phyloP scores from a whole-genome alignment of 2,329 filamentous ascomycete species.

The Epichloe elymi region DNA sequence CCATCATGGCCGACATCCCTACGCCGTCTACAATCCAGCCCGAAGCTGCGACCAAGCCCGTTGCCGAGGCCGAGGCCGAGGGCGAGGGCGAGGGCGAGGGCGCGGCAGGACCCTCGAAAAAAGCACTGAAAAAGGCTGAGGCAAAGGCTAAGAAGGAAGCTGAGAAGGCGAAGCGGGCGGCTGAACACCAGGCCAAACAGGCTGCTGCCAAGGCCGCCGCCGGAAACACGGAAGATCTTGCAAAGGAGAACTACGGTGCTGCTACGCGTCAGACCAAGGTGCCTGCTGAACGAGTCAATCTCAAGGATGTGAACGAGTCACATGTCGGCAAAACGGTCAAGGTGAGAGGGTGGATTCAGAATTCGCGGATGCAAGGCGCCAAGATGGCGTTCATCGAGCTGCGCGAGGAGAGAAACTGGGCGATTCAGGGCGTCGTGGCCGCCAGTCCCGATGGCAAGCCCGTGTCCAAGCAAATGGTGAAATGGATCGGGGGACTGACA shows the following conservation, averaged over 20 bases:
- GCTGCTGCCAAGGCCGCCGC: constrained; percentile 53
- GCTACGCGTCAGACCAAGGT: constrained; percentile 41
- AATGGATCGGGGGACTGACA: constrained; percentile 67
- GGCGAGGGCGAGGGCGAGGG: neutral
- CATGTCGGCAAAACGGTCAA: constrained; percentile 59
- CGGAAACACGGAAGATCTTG: constrained; percentile 53
- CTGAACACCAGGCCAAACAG: constrained; percentile 61
- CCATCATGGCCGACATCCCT: constrained; percentile 5
- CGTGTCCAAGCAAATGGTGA: constrained; percentile 72
- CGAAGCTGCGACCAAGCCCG: neutral
- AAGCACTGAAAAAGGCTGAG: constrained; percentile 76
- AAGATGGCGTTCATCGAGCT: constrained; percentile 82
- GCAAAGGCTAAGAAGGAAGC: constrained; percentile 82
- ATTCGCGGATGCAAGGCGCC: constrained; percentile 25
- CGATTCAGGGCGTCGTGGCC: constrained; percentile 64
- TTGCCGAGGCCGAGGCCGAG: neutral
- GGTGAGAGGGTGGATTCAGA: constrained; percentile 50
- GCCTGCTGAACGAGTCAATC: constrained; percentile 42
- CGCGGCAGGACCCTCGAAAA: constrained; percentile 25
- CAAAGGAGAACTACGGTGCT: constrained; percentile 59
- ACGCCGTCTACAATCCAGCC: neutral
- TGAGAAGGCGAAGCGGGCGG: constrained; percentile 57
- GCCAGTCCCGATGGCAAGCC: constrained; percentile 49
- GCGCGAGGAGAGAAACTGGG: constrained; percentile 55
- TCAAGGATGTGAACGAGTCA: constrained; percentile 51